Evolutionary conservation across 1,284 basidiomycete genomes (phyloP).

Genomic region (Cryptococcus sp.): DNA sequence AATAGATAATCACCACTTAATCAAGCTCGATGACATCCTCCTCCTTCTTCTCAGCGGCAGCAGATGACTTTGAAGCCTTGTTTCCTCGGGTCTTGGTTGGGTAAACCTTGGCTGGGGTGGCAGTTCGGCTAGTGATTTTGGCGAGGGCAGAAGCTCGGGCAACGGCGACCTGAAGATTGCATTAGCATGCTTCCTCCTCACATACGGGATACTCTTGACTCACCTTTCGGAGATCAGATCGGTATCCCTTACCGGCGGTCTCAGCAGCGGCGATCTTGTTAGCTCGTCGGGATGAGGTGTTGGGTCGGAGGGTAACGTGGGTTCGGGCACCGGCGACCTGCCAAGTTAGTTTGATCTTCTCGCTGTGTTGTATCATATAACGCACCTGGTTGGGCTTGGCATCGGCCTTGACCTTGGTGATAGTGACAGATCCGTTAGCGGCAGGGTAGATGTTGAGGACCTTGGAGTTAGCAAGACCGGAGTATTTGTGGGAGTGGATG

Average conservation of each 20-base stretch:
- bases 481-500: constrained; percentile 83
- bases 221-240: constrained; percentile 75
- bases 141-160: constrained; percentile 74
- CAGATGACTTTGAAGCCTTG: constrained; percentile 61
- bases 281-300: constrained; percentile 69
- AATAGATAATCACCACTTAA: constrained; percentile 14
- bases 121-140: constrained; percentile 63
- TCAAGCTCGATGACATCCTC: constrained; percentile 47
- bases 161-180: constrained; percentile 61
- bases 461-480: constrained; percentile 78
- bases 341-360: not conserved
- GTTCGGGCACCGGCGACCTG: constrained; percentile 38
- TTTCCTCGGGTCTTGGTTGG: constrained; percentile 71
- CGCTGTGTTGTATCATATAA: not conserved
- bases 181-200: not conserved
- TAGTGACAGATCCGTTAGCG: constrained; percentile 57
- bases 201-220: constrained; percentile 43
- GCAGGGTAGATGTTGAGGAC: constrained; percentile 63
- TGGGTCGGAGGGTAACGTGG: constrained; percentile 60
- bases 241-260: constrained; percentile 67
- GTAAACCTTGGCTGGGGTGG: constrained; percentile 57
- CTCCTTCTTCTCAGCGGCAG: constrained; percentile 58
- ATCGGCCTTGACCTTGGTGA: constrained; percentile 66
- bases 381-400: constrained; percentile 54
- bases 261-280: constrained; percentile 64